Evolutionary conservation across 164 flowering plant species (phyloP), one percentile per base, ranked within the genome.

Genomic region (Houttuynia cordata): DNA sequence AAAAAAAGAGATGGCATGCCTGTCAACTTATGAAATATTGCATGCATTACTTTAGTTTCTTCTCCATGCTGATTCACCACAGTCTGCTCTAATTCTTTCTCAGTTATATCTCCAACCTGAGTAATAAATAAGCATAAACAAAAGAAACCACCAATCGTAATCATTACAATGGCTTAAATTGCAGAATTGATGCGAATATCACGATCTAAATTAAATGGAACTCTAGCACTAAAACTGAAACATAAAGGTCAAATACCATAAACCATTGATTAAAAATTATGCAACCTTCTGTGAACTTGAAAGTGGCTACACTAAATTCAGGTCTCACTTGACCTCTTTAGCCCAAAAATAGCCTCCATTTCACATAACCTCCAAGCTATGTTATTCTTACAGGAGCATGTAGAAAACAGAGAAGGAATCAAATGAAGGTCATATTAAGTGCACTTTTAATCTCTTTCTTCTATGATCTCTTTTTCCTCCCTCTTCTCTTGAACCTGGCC

Each of bases 71-170:
- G 70, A 51, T 49, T 50, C 70, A 55, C 58, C 68, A 70, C 62
- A 58, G 64, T 57, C 25, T 42, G 51, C 23, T 69, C 70, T 52
- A 70, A 61, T 68, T 70, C 72, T 51, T 78, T 83, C 49, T 67
- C 63, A 18, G 72, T 42, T 54, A 83, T 47, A 65, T 80, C 83
- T 71, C 82, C 64, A 9, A 81, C 65, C 97, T 90, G 78, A 56
- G 51, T 17, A 45, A 45, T 3, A 45, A 13, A 64, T 24, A 64
- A 54, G 45, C 55, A 58, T 42, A 9, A 25, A 18, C 24, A 65
- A 47, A 20, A 2, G 59, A 62, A 14, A 54, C 53, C 55, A 64
- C 49, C 13, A 45, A 45, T 45, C 12, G 49, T 45, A 45, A 45
- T 3, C 3, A 45, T 45, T 45, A 42, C 14, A 42, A 42, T 30